Conservation (phyloP, 495 filamentous ascomycete species). For the Hypoxylon rickii region DNA sequence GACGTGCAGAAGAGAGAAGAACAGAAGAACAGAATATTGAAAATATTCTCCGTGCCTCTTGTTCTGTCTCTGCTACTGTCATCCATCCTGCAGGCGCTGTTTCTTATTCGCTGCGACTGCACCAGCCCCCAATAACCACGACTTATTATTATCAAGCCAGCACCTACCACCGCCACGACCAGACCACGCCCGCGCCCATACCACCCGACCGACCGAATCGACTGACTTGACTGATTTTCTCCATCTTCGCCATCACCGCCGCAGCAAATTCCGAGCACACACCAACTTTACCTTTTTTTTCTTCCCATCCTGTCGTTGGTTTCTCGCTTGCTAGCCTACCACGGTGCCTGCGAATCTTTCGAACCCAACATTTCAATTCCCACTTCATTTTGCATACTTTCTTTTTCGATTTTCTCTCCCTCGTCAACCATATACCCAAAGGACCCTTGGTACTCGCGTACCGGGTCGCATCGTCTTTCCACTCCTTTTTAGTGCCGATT, state of each 20-base stretch:
- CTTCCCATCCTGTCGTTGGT: slow-evolving; percentile 22
- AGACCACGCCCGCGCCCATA: slow-evolving; percentile 32
- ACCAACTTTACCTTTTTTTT: slow-evolving; percentile 27
- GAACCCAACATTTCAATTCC: slow-evolving; percentile 17
- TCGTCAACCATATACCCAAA: slow-evolving; percentile 22
- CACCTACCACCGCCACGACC: slow-evolving; percentile 33
- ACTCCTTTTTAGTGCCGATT: slow-evolving; percentile 27
- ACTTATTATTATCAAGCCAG: slow-evolving; percentile 20
- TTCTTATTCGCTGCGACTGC: slow-evolving; percentile 24
- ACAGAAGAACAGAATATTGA: no score
- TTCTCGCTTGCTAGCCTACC: slow-evolving; percentile 19
- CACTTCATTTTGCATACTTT: slow-evolving; percentile 16
- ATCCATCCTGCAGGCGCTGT: slow-evolving; percentile 8
- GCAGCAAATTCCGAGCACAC: slow-evolving; percentile 35
- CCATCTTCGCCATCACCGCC: slow-evolving; percentile 42
- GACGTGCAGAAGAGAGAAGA: no score
- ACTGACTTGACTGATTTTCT: slow-evolving; percentile 18
- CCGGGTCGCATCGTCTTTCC: slow-evolving; percentile 26
- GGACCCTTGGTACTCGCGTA: slow-evolving; percentile 17
- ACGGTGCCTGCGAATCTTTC: slow-evolving; percentile 16
- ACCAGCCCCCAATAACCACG: slow-evolving; percentile 34
- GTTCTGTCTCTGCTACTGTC: no score
- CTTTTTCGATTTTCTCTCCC: slow-evolving; percentile 9
- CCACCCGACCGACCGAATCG: slow-evolving; percentile 37
- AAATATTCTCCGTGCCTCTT: slow-evolving; percentile 5